phyloP scores from a whole-genome alignment of 345 rosid genomes.

The Salix suchowensis region DNA sequence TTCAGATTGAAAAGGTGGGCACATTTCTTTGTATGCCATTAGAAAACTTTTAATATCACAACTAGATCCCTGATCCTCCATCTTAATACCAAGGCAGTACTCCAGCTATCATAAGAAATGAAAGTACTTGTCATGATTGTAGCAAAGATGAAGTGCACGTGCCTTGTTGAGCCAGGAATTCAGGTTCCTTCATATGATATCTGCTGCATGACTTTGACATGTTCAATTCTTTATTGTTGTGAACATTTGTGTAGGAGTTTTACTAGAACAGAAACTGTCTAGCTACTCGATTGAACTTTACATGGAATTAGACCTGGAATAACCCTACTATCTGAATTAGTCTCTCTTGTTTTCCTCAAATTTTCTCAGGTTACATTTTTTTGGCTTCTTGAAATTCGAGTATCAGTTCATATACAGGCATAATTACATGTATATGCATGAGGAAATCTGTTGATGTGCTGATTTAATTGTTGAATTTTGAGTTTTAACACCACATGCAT shows the following conservation, averaged over 20 bases:
- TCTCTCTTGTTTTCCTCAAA: neutral
- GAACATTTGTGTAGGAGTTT: neutral
- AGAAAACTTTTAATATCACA: neutral
- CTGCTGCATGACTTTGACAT: neutral
- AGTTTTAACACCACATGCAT: neutral
- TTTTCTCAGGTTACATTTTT: neutral
- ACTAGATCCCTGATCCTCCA: neutral
- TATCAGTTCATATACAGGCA: neutral
- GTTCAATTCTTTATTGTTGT: neutral
- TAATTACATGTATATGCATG: neutral
- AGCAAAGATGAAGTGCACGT: neutral
- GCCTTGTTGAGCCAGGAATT: neutral
- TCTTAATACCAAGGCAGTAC: neutral
- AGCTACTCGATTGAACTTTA: neutral
- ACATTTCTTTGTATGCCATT: conserved; percentile 6
- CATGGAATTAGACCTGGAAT: neutral
- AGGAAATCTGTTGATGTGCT: neutral
- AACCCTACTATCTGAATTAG: neutral
- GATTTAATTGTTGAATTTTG: conserved; percentile 1
- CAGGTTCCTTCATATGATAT: too few species aligned
- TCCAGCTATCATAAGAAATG: neutral
- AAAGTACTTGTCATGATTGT: neutral
- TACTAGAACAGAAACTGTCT: neutral
- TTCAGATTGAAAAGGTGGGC: conserved; percentile 69
- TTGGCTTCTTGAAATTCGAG: neutral